Conservation (phyloP, 2,329 filamentous ascomycete species). For the Arthroderma sp. region DNA sequence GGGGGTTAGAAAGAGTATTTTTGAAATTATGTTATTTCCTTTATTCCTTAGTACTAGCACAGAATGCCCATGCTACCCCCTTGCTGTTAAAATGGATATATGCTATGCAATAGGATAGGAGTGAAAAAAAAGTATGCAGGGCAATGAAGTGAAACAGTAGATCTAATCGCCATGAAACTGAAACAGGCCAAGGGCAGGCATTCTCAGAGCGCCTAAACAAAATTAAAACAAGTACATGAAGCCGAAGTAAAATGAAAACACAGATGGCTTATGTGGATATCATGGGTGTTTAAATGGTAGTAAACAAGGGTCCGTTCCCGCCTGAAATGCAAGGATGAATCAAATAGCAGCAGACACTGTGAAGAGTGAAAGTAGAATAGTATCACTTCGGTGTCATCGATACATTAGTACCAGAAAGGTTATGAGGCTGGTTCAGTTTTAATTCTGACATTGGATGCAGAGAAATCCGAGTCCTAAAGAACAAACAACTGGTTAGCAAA, state of each 20-base stretch:
- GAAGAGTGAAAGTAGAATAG: neutral
- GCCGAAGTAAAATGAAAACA: neutral
- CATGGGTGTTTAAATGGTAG: neutral
- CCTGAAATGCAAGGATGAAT: neutral
- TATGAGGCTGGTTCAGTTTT: conserved; percentile 29
- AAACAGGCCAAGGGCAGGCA: neutral
- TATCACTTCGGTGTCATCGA: no score
- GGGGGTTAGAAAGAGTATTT: no score
- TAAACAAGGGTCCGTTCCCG: neutral
- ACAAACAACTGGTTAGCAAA: neutral
- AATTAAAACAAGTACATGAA: neutral
- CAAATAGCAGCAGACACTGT: neutral
- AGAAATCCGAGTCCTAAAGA: conserved; percentile 25
- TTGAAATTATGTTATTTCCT: neutral
- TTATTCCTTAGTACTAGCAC: neutral
- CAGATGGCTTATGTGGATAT: neutral
- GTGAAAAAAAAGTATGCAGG: neutral
- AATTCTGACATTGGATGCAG: conserved; percentile 28
- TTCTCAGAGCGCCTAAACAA: neutral
- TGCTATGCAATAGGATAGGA: neutral
- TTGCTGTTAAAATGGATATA: neutral
- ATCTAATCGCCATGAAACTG: conserved; percentile 2
- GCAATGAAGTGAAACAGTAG: neutral
- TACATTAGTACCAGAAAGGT: neutral
- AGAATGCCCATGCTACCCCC: neutral